Conservation (phyloP, 495 filamentous ascomycete species). For the Amorphotheca resinae region DNA sequence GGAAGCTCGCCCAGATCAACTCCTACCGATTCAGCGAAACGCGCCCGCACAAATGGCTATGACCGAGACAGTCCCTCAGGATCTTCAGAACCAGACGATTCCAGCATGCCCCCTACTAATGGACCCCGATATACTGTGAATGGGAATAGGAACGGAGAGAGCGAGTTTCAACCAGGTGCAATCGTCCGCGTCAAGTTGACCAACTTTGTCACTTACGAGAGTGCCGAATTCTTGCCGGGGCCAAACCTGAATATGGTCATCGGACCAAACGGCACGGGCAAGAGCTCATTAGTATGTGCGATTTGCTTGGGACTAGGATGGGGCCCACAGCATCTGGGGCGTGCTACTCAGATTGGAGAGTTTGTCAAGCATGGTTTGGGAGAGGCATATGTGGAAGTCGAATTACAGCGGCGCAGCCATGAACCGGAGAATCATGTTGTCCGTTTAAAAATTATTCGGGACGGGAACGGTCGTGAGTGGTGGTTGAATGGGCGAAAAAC, state of each 20-base stretch:
- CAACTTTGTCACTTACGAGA: slow-evolving; percentile 94
- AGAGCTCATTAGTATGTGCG: slow-evolving; percentile 94
- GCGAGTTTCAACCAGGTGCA: slow-evolving; percentile 57
- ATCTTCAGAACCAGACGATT: slow-evolving; percentile 2
- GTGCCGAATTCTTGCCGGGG: slow-evolving; percentile 77
- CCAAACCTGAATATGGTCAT: slow-evolving; percentile 98
- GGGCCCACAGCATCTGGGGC: slow-evolving; percentile 69
- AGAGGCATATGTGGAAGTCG: slow-evolving; percentile 77
- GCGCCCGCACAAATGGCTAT: slow-evolving; percentile 16
- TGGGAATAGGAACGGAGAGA: background rate
- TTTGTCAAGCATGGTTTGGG: slow-evolving; percentile 85
- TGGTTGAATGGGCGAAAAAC: slow-evolving; percentile 51
- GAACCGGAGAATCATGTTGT: slow-evolving; percentile 55
- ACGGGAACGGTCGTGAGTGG: slow-evolving; percentile 67
- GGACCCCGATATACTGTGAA: background rate
- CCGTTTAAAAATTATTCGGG: slow-evolving; percentile 59
- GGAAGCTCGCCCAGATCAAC: slow-evolving; percentile 7
- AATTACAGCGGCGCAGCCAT: slow-evolving; percentile 49
- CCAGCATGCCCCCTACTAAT: background rate
- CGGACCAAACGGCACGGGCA: slow-evolving; percentile 93
- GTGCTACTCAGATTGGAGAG: slow-evolving; percentile 72
- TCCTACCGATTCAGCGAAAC: slow-evolving; percentile 9
- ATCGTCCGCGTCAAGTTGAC: slow-evolving; percentile 76
- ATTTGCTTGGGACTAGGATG: slow-evolving; percentile 91
- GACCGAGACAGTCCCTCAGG: background rate